Evolutionary conservation across 345 rosid species (phyloP), one percentile per base, ranked within the genome.

Genomic region (Erucastrum elatum): DNA sequence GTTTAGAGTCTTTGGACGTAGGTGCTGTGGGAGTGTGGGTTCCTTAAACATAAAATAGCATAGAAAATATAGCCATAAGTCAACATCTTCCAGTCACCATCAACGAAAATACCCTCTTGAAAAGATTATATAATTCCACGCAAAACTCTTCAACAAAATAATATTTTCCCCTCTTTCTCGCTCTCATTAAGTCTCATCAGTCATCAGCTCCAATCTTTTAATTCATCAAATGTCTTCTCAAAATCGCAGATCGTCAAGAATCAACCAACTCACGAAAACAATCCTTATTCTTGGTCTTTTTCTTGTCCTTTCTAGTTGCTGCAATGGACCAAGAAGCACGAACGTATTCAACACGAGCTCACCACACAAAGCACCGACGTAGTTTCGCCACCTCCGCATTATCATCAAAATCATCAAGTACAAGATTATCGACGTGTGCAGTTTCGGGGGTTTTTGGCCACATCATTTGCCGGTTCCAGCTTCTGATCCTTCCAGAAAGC

Each of bases 401-500:
- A 21, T 21, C 21, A 21, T 21, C 21, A 21, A 21, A 21, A 21
- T 21, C 21, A 21, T 21, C 21, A 67, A 61, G 69, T 16, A 15
- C 64, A 75, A 70, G 76, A 75, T 68, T 76, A 80, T 34, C 46
- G 67, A 65, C 70, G 34, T 25, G 58, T 85, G 89, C 91, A 85
- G 76, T 90, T 87, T 81, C 46, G 82, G 67, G 91, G 56, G 89
- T 81, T 84, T 81, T 94, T 21, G 21, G 84, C 98, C 97, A 8
- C 90, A 87, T 74, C 90, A 87, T 75, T 82, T 90, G 6, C 97
- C 94, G 0, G 78, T 94, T 69, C 98, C 97, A 39, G 80, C 87
- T 67, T 94, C 97, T 39, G 98, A 97, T 66, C 98, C 98, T 62
- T 94, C 98, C 8, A 85, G 96, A 83, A 90, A 87, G 77, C 97